These are phyloP conservation scores for Fagopyrum tataricum DNA, from an alignment of 148 eudicot species.

Conservation along the genomic window DNA sequence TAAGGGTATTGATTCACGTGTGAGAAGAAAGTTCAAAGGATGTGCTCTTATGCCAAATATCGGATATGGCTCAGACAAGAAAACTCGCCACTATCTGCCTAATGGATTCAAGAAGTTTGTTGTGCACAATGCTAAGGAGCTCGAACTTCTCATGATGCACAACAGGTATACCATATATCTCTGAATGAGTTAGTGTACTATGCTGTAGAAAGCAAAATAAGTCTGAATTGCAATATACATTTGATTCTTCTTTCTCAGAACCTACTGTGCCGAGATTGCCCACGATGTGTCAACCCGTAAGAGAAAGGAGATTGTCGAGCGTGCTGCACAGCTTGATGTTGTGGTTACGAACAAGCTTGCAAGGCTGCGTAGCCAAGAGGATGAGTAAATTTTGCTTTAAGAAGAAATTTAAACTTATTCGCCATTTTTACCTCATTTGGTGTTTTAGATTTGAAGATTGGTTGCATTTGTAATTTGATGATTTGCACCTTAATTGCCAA, in stretches of 20 bases:
- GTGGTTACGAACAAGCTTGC: slow-evolving; percentile 49
- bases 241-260: slow-evolving; percentile 11
- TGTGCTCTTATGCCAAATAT: slow-evolving; percentile 26
- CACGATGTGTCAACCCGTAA: slow-evolving; percentile 33
- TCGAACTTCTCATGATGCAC: slow-evolving; percentile 53
- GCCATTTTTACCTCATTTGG: not conserved
- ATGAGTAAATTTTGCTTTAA: slow-evolving; percentile 19
- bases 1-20: slow-evolving; percentile 35
- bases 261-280: slow-evolving; percentile 31
- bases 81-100: slow-evolving; percentile 30
- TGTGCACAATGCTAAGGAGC: slow-evolving; percentile 44
- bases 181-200: not conserved
- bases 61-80: slow-evolving; percentile 28
- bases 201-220: no score
- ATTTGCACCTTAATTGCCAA: not conserved
- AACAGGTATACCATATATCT: slow-evolving; percentile 24
- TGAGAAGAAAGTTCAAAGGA: slow-evolving; percentile 31
- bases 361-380: slow-evolving; percentile 50
- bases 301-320: slow-evolving; percentile 30
- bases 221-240: no score
- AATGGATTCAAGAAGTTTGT: slow-evolving; percentile 55
- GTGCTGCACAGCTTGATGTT: slow-evolving; percentile 42
- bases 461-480: not conserved
- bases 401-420: not conserved
- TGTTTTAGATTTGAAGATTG: not conserved